Evolutionary conservation across 2,329 filamentous ascomycete species (phyloP), one percentile per base, ranked within the genome.

Genomic region (Pseudonectria foliicola): DNA sequence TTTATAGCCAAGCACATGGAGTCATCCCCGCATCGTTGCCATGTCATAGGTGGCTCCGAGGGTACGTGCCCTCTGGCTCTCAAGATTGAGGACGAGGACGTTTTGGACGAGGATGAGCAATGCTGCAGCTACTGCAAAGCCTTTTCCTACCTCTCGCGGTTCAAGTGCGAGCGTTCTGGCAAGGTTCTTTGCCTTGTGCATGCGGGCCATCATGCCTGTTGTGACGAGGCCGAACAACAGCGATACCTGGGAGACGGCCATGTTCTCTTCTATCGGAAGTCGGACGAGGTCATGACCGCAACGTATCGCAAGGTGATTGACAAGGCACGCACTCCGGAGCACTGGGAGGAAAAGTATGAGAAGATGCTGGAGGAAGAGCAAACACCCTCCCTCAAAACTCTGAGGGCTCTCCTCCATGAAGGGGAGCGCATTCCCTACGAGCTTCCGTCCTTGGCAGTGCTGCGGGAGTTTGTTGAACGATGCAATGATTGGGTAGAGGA

Each of bases 401-500:
- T 98, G 50, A 83, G 90, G 45, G 78, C 80, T 31, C 71, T 98
- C 36, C 71, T 96, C 39, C 82, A 82, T 56, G 92, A 98, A 70
- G 92, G 92, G 60, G 92, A 98, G 66, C 89, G 87, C 61, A 95
- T 98, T 54, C 88, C 90, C 39, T 93, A 85, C 69, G 82, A 87
- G 38, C 74, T 98, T 43, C 79, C 81, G 46, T 89, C 87, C 43
- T 73, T 98, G 44, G 75, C 83, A 50, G 77, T 85, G 50, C 73
- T 98, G 49, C 84, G 80, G 62, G 77, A 82, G 47, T 98, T 94
- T 65, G 92, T 98, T 59, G 88, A 95, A 50, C 82, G 86, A 53
- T 96, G 92, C 68, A 93, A 95, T 61, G 88, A 94, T 57, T 95
- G 93, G 85, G 87, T 95, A 44, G 92, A 96, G 53, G 90, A 96